Evolutionary conservation across 2,329 filamentous ascomycete species (phyloP).

Genomic region (Furcasterigmium sp.): DNA sequence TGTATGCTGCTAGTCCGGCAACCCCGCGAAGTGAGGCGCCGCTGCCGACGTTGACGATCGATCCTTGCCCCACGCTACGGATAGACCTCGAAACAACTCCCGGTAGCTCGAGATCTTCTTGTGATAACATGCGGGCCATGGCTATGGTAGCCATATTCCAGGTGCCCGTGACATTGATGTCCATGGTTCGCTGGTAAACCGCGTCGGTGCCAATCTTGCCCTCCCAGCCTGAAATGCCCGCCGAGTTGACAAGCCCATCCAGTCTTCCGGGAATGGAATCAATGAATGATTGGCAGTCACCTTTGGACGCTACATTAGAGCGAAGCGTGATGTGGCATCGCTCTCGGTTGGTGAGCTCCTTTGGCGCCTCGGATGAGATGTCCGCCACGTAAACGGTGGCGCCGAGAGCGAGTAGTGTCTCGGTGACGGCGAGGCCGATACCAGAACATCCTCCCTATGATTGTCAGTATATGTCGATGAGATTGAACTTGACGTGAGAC

Average conservation of each 20-base stretch:
- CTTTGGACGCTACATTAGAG: constrained; percentile 3
- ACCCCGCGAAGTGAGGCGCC: constrained; percentile 2
- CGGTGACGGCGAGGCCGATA: constrained; percentile 3
- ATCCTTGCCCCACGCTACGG: constrained; percentile 1
- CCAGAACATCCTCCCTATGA: constrained; percentile 6
- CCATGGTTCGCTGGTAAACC: neutral
- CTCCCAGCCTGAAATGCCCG: constrained; percentile 6
- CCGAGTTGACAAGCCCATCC: constrained; percentile 8
- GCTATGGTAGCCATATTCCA: no score
- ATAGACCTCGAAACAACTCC: neutral
- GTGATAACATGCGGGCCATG: no score
- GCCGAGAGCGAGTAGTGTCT: constrained; percentile 4
- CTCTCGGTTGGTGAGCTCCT: neutral
- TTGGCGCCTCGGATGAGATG: neutral
- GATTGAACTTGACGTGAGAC: neutral
- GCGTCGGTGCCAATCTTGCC: constrained; percentile 7
- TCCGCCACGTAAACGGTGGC: constrained; percentile 5
- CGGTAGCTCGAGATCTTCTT: neutral
- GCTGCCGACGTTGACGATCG: neutral
- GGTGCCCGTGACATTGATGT: neutral
- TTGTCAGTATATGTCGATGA: no score
- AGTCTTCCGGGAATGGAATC: constrained; percentile 4
- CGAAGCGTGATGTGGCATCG: constrained; percentile 1
- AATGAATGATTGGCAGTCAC: constrained; percentile 1
- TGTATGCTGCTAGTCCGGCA: neutral